Conservation (phyloP, 1,284 basidiomycete species). For the Bondarzewia mesenterica region DNA sequence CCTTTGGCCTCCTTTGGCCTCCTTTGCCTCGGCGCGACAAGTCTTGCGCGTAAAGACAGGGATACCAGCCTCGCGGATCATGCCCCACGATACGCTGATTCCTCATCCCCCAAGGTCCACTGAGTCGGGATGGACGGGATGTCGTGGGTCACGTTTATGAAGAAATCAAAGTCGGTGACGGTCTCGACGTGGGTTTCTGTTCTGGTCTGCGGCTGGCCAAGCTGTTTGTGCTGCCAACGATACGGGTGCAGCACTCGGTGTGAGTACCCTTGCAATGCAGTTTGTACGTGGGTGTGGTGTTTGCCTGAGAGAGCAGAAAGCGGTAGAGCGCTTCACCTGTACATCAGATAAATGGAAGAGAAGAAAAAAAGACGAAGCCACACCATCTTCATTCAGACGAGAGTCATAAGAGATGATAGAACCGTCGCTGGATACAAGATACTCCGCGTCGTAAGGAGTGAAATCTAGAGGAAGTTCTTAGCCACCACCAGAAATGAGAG, state of each 20-base stretch:
- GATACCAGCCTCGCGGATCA: constrained; percentile 39
- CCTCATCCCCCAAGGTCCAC: constrained; percentile 42
- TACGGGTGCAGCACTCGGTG: constrained; percentile 41
- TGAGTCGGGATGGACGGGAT: constrained; percentile 24
- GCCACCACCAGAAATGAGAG: constrained; percentile 16
- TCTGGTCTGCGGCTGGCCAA: constrained; percentile 21
- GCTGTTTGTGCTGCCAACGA: constrained; percentile 32
- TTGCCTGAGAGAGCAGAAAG: constrained; percentile 55
- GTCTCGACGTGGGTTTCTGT: constrained; percentile 42
- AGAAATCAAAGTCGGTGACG: constrained; percentile 42
- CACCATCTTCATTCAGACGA: constrained; percentile 67
- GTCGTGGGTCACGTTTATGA: constrained; percentile 42
- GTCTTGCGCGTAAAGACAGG: constrained; percentile 18
- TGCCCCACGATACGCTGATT: constrained; percentile 49
- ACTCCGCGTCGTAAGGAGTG: constrained; percentile 53
- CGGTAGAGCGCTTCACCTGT: constrained; percentile 67
- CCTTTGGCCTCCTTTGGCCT: too few species aligned
- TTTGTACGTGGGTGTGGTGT: constrained; percentile 36
- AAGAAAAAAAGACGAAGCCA: constrained; percentile 23
- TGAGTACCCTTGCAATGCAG: constrained; percentile 54
- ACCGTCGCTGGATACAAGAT: constrained; percentile 38
- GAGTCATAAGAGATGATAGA: constrained; percentile 60
- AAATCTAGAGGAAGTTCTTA: constrained; percentile 54
- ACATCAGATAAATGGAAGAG: constrained; percentile 50
- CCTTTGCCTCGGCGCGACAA: background rate